Conservation (phyloP, 139 green algal genomes). For the Chlamydomonas urium region DNA sequence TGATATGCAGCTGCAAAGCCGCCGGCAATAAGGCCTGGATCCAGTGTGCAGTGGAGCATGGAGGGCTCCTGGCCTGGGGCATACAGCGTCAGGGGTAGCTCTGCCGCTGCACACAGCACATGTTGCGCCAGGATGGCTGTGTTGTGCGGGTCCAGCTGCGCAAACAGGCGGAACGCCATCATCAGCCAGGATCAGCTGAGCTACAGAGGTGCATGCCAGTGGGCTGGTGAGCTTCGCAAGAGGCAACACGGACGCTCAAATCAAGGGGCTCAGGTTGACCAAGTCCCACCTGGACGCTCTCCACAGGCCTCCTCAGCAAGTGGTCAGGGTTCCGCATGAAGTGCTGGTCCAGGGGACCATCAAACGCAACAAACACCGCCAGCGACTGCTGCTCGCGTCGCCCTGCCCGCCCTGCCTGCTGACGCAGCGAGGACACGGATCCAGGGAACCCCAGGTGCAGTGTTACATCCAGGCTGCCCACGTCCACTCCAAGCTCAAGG, state of each 20-base stretch:
- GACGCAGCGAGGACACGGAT: conserved; percentile 77
- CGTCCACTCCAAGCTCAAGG: conserved; percentile 93
- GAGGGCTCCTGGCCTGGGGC: background rate
- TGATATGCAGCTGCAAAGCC: too few relatives aligned
- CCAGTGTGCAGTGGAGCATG: conserved; percentile 9
- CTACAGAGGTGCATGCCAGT: background rate
- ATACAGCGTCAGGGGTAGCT: conserved; percentile 54
- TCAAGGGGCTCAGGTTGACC: too few relatives aligned
- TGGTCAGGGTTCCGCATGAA: conserved; percentile 77
- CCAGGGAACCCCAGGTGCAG: conserved; percentile 80
- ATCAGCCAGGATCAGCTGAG: too few relatives aligned
- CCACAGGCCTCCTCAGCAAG: conserved; percentile 76
- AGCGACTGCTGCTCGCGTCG: conserved; percentile 67
- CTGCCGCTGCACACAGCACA: conserved; percentile 71
- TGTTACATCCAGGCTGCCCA: conserved; percentile 91
- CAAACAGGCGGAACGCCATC: too few relatives aligned
- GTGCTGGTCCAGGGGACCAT: conserved; percentile 92
- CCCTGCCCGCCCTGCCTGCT: conserved; percentile 90
- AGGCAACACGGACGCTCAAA: background rate
- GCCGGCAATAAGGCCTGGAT: too few relatives aligned
- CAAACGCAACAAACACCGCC: conserved; percentile 84
- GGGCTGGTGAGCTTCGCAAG: too few relatives aligned
- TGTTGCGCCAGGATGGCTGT: conserved; percentile 70
- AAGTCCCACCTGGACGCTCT: conserved; percentile 60
- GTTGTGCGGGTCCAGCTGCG: conserved; percentile 69